Base-by-base conservation (phyloP, 805 yeast species). In the Candida patagonica region DNA sequence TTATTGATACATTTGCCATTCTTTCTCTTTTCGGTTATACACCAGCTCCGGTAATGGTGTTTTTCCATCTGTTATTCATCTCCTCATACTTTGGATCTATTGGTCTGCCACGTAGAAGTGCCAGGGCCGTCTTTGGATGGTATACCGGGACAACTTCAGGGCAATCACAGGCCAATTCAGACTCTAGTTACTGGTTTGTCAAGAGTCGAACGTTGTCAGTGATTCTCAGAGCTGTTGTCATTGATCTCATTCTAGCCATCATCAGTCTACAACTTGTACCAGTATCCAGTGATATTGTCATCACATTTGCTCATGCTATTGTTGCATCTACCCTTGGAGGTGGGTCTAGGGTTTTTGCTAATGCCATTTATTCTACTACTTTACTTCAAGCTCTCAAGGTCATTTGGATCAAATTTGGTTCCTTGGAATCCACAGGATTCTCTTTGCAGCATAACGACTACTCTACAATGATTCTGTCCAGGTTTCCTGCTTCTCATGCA, bases 1-100 rank as follows among this genome's bases (percentile, higher is more conserved):
- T 59, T 32, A 22, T 48, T n/a, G 66, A 61, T 41, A 54, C 66
- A 2, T 37, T 61, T 32, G 59, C 64, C 5, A 41, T 61, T 10
- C 48, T 61, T 29, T 48, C 53, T 23, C 41, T 61, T n/a, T 51
- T 61, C 30, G 30, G 49, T 25, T 54, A 55, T 39, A 40, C 55
- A 15, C 66, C 66, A 6, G 46, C 50, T 16, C 21, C 46, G 12
- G 32, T 55, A 13, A 48, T 55, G 42, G 43, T 54, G 10, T 41
- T 52, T 10, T 48, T 53, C 6, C 62, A 57, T 39, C 27, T 40
- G 2, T 19, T 55, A 16, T 57, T 52, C 36, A 45, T 57, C 21
- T 36, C 35, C 25, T 51, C 48, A 41, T 48, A 21, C 38, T 52
- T 32, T 44, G 48, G 41, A 3, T n/a, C 35, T 16, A 47, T 47